phyloP scores from a whole-genome alignment of 805 yeast species.

The Dipodascus geniculatus region DNA sequence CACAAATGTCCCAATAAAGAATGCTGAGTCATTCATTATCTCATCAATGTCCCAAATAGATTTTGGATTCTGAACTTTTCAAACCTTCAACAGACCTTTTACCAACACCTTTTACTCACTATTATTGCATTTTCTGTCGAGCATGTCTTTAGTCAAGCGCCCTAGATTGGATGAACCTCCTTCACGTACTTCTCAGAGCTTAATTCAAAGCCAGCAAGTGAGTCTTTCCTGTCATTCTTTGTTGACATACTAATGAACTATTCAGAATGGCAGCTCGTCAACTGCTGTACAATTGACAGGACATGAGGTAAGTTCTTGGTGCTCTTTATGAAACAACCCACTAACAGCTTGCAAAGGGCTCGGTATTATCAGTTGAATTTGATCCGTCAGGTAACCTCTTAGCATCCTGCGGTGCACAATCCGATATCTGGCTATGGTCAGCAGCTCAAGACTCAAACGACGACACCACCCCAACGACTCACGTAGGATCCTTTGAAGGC shows the following conservation, averaged over 20 bases:
- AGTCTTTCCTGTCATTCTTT: neutral
- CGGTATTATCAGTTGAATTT: slow-evolving; percentile 43
- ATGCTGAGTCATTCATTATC: no score
- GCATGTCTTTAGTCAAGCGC: slow-evolving; percentile 11
- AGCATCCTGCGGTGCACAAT: slow-evolving; percentile 48
- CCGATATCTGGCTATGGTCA: slow-evolving; percentile 11
- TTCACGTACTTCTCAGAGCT: neutral
- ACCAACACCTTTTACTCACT: neutral
- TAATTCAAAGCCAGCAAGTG: slow-evolving; percentile 1
- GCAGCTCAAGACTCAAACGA: slow-evolving; percentile 13
- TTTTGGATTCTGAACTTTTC: no score
- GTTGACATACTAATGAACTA: neutral
- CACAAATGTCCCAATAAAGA: no score
- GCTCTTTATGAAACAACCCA: neutral
- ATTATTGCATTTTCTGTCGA: neutral
- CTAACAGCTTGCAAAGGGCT: slow-evolving; percentile 6
- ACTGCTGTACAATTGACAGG: slow-evolving; percentile 13
- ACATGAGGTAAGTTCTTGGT: slow-evolving; percentile 9
- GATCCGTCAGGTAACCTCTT: slow-evolving; percentile 39
- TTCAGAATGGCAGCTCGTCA: neutral
- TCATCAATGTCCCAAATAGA: no score
- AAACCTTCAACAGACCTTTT: no score
- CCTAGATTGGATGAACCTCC: slow-evolving; percentile 4
- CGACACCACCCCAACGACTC: slow-evolving; percentile 15
- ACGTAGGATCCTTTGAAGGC: slow-evolving; percentile 38